Evolutionary conservation across 768 basidiomycete species (phyloP).

Genomic region (Naematelia encephala): DNA sequence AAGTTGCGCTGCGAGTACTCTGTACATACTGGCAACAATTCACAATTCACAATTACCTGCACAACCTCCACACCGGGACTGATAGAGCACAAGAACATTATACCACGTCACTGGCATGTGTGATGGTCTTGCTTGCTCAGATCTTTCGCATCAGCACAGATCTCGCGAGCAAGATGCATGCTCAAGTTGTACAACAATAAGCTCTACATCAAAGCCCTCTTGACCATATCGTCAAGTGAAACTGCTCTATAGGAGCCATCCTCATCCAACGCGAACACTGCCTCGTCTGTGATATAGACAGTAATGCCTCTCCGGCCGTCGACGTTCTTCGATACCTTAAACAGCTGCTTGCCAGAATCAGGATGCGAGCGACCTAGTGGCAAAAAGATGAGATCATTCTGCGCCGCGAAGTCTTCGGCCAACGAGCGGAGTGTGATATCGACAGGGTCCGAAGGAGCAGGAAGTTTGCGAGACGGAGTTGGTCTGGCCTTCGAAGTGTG

Average conservation of each 20-base stretch:
- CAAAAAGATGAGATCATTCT: constrained; percentile 82
- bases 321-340: constrained; percentile 69
- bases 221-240: constrained; percentile 82
- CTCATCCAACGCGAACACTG: constrained; percentile 74
- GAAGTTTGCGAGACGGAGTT: constrained; percentile 13
- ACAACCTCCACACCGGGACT: not conserved
- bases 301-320: constrained; percentile 83
- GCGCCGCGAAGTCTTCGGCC: constrained; percentile 82
- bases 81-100: not conserved
- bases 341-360: constrained; percentile 81
- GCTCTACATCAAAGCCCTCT: constrained; percentile 31
- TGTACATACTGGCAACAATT: no score
- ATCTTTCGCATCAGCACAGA: not conserved
- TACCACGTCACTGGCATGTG: not conserved
- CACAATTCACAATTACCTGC: no score
- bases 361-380: constrained; percentile 82
- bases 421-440: constrained; percentile 91
- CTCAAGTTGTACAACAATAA: no score
- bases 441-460: constrained; percentile 8
- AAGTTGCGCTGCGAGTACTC: no score
- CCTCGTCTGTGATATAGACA: constrained; percentile 88
- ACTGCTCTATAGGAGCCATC: constrained; percentile 65
- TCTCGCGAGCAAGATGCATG: not conserved
- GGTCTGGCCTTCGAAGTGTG: constrained; percentile 37
- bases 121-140: not conserved